Conservation (phyloP, 129 eudicot genomes). For the Lactuca saligna region DNA sequence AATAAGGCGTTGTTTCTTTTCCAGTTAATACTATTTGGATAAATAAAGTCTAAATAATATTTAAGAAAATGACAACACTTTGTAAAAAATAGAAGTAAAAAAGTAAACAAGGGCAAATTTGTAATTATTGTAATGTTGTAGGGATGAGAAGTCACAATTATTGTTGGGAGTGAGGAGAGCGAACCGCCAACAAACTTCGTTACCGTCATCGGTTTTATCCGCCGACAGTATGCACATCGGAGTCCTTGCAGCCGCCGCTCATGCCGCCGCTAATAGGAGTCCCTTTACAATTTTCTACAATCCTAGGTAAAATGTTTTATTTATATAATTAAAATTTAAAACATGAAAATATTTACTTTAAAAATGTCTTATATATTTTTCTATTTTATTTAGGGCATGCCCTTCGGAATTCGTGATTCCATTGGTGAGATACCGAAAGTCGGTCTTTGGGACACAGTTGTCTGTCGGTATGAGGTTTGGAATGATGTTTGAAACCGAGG, state of each 20-base stretch:
- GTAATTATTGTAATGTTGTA: constrained; percentile 12
- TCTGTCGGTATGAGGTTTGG: constrained; percentile 98
- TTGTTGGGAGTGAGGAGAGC: constrained; percentile 91
- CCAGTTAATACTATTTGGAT: background rate
- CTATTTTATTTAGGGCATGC: constrained; percentile 64
- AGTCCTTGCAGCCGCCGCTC: constrained; percentile 99
- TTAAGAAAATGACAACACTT: too few species aligned
- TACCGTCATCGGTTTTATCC: constrained; percentile 96
- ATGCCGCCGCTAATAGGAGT: constrained; percentile 90
- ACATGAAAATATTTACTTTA: background rate
- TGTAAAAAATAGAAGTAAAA: too few species aligned
- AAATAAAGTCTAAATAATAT: too few species aligned
- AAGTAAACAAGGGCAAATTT: background rate
- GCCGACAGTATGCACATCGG: constrained; percentile 99
- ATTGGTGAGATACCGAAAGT: constrained; percentile 61
- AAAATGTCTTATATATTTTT: background rate
- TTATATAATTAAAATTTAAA: background rate
- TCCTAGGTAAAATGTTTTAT: constrained; percentile 61
- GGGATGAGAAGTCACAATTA: constrained; percentile 92
- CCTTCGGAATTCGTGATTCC: constrained; percentile 97
- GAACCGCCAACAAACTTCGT: constrained; percentile 88
- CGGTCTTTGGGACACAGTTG: constrained; percentile 75
- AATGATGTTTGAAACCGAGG: constrained; percentile 99
- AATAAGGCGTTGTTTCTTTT: background rate
- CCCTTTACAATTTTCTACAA: constrained; percentile 90